Evolutionary conservation across 306 rosid species (phyloP).

Genomic region (Astragalus glycyphyllos): DNA sequence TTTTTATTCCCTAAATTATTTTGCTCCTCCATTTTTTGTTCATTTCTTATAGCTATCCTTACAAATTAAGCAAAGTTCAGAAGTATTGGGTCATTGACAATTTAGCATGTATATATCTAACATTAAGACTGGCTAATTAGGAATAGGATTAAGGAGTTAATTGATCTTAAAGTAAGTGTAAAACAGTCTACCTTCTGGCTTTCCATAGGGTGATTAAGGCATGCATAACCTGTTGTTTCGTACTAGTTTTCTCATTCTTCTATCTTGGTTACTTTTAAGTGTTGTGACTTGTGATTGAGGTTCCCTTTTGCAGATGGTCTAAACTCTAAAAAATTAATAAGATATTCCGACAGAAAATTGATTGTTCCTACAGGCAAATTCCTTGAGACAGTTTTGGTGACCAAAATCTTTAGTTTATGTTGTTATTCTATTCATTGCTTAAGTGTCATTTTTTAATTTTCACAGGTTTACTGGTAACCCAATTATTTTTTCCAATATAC

Average conservation of each 20-base stretch:
- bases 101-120: too few species aligned
- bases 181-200: not conserved
- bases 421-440: not conserved
- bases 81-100: too few species aligned
- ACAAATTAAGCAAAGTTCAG: too few species aligned
- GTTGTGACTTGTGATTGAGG: not conserved
- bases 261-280: not conserved
- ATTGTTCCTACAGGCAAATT: not conserved
- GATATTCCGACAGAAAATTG: not conserved
- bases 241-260: not conserved
- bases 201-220: slow-evolving; percentile 11
- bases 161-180: too few species aligned
- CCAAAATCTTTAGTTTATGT: slow-evolving; percentile 4
- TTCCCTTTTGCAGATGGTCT: slow-evolving; percentile 4
- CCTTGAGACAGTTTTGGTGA: not conserved
- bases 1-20: too few species aligned
- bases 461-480: slow-evolving; percentile 18
- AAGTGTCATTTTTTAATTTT: slow-evolving; percentile 21
- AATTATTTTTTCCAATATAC: slow-evolving; percentile 14
- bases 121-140: too few species aligned
- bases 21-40: too few species aligned
- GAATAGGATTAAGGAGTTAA: too few species aligned
- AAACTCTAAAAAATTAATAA: not conserved
- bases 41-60: too few species aligned
- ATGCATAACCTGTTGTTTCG: not conserved